Conservation (phyloP, 2,329 filamentous ascomycete genomes). For the Sarocladiaceae sp. region DNA sequence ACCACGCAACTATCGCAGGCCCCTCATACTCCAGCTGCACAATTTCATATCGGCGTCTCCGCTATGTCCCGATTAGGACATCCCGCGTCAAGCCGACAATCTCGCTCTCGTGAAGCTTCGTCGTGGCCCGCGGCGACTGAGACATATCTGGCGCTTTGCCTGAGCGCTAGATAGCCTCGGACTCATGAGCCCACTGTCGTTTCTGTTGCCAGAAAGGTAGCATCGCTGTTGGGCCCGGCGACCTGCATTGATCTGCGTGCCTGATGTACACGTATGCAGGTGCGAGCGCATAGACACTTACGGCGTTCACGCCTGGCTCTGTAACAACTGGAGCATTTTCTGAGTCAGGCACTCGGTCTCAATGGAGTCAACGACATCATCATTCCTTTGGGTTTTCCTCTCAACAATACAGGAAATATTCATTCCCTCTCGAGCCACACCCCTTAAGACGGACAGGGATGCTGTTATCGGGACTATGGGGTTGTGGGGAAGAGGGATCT, state of each 20-base stretch:
- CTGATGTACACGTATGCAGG: slow-evolving; percentile 4
- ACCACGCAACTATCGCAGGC: not conserved
- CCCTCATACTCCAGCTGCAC: not conserved
- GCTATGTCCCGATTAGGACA: not conserved
- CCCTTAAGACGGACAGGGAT: slow-evolving; percentile 1
- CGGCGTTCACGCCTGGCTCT: not conserved
- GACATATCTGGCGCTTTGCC: not conserved
- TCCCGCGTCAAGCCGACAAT: not conserved
- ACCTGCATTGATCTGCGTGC: slow-evolving; percentile 5
- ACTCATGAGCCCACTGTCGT: not conserved
- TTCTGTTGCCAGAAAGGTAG: not conserved
- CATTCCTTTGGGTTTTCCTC: too few relatives aligned
- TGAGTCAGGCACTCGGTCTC: not conserved
- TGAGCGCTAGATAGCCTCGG: too few relatives aligned
- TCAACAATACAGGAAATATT: not conserved
- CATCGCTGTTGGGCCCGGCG: not conserved
- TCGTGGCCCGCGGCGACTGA: not conserved
- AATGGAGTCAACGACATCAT: not conserved
- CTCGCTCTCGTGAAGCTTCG: not conserved
- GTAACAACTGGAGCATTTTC: not conserved
- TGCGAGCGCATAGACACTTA: not conserved
- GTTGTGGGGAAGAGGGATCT: slow-evolving; percentile 8
- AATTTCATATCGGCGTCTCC: not conserved
- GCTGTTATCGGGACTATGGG: slow-evolving; percentile 5
- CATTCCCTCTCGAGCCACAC: not conserved